Evolutionary conservation across 2,329 filamentous ascomycete species (phyloP).

Genomic region (Diaporthe capsici): DNA sequence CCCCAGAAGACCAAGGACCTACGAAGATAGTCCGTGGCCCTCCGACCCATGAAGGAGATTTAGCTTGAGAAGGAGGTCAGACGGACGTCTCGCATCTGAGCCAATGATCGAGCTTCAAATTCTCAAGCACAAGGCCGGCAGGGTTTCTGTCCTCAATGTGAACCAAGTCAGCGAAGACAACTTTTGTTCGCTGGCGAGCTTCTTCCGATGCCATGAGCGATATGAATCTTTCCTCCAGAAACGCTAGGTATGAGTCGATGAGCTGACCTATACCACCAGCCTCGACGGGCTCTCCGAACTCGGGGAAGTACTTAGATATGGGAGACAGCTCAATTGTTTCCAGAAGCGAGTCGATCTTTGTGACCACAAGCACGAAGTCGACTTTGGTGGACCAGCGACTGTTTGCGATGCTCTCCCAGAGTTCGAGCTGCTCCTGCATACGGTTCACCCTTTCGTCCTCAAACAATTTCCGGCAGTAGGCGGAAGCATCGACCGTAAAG

Average conservation of each 20-base stretch:
- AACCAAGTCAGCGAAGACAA: not conserved
- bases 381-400: not conserved
- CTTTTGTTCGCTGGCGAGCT: not conserved
- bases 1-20: not conserved
- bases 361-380: not conserved
- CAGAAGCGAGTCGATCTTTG: not conserved
- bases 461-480: not conserved
- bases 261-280: not conserved
- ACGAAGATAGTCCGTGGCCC: not conserved
- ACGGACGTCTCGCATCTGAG: not conserved
- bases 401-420: not conserved
- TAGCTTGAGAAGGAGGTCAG: not conserved
- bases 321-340: not conserved
- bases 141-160: not conserved
- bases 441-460: not conserved
- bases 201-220: not conserved
- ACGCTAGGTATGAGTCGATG: constrained; percentile 7
- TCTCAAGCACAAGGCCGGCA: not conserved
- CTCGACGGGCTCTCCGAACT: not conserved
- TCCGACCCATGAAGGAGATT: not conserved
- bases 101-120: not conserved
- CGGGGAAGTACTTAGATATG: not conserved
- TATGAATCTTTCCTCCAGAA: not conserved
- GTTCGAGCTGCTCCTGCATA: not conserved
- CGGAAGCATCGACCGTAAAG: constrained; percentile 61